Evolutionary conservation across 2,329 filamentous ascomycete species (phyloP).

Genomic region (Aspergillus neoniger): DNA sequence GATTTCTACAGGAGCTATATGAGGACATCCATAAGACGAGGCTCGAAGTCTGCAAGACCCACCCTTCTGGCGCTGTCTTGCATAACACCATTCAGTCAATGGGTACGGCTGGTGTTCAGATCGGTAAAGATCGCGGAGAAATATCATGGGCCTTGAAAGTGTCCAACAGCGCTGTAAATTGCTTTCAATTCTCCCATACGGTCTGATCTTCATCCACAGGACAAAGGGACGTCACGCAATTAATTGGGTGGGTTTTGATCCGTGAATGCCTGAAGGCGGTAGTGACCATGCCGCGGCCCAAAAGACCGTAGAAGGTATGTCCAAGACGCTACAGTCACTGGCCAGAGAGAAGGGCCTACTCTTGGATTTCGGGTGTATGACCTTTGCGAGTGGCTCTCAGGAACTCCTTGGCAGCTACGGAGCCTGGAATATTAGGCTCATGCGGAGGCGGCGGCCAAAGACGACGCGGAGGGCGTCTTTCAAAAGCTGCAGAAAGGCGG

Average conservation of each 20-base stretch:
- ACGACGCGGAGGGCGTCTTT: slow-evolving; percentile 1
- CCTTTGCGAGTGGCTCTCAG: not conserved
- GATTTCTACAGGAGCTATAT: slow-evolving; percentile 10
- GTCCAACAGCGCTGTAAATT: not conserved
- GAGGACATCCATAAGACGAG: slow-evolving; percentile 2
- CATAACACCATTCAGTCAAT: slow-evolving; percentile 6
- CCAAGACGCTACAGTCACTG: not conserved
- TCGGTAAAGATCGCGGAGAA: slow-evolving; percentile 11
- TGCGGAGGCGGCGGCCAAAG: slow-evolving; percentile 6
- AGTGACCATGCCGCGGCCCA: not conserved
- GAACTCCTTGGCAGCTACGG: not conserved
- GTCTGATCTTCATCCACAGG: not conserved
- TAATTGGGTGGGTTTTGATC: not conserved
- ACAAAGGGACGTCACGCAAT: not conserved
- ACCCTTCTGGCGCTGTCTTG: not conserved
- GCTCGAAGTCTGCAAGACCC: not conserved
- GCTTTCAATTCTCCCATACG: too few species aligned
- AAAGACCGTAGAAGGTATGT: not conserved
- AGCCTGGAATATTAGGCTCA: not conserved
- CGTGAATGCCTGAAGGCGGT: not conserved
- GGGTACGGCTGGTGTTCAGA: slow-evolving; percentile 9
- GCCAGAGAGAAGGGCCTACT: not conserved
- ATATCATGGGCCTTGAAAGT: slow-evolving; percentile 10
- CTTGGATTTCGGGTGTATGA: not conserved
- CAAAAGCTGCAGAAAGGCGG: slow-evolving; percentile 6